phyloP scores from a whole-genome alignment of 2,329 filamentous ascomycete genomes.

The Tolypocladium pustulatum region DNA sequence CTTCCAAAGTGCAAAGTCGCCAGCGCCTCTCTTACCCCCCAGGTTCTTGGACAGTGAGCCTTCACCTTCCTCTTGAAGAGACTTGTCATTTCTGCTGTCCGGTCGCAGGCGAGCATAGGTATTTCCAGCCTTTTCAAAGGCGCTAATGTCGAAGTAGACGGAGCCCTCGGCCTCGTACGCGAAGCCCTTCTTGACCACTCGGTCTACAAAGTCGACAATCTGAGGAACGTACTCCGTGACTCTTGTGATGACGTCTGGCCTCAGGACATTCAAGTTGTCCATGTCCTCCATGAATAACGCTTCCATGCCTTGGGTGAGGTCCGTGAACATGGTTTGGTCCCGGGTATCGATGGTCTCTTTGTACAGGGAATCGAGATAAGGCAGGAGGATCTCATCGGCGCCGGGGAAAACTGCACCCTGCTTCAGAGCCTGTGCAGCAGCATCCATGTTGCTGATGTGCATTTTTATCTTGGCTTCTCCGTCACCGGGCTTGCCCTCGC shows the following conservation, averaged over 20 bases:
- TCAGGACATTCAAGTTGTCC: conserved; percentile 72
- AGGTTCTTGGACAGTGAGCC: conserved; percentile 60
- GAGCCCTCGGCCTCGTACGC: conserved; percentile 76
- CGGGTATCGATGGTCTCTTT: conserved; percentile 51
- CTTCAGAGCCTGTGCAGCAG: conserved; percentile 38
- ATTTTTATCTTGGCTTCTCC: conserved; percentile 83
- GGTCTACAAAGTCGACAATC: conserved; percentile 76
- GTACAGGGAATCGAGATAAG: conserved; percentile 67
- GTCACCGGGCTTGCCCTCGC: conserved; percentile 56
- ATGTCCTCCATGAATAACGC: conserved; percentile 83
- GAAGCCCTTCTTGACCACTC: conserved; percentile 75
- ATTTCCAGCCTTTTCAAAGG: conserved; percentile 78
- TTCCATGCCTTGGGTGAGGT: conserved; percentile 78
- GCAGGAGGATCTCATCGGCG: conserved; percentile 59
- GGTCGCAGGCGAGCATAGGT: conserved; percentile 78
- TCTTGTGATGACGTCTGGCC: conserved; percentile 71
- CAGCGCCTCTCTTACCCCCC: conserved; percentile 59
- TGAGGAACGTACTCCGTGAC: conserved; percentile 90
- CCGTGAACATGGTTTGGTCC: conserved; percentile 68
- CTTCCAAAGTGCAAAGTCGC: conserved; percentile 93
- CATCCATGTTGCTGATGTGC: conserved; percentile 60
- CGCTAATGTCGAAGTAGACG: conserved; percentile 85
- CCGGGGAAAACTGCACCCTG: conserved; percentile 41
- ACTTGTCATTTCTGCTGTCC: conserved; percentile 74
- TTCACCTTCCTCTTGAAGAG: conserved; percentile 79